phyloP scores from a whole-genome alignment of 2,329 filamentous ascomycete genomes.

The Parascedosporium putredinis region DNA sequence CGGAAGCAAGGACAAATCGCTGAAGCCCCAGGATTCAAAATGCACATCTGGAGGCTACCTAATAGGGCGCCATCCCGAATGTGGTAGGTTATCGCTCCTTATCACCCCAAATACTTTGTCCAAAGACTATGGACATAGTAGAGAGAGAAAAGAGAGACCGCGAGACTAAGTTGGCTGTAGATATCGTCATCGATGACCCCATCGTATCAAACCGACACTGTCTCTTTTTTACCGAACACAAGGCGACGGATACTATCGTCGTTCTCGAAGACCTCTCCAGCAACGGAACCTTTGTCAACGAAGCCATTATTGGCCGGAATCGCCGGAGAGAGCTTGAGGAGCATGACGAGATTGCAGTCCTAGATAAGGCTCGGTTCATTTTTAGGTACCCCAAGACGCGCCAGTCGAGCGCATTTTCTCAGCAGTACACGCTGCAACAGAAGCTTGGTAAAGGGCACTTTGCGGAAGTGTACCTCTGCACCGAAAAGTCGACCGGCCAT shows the following conservation, averaged over 20 bases:
- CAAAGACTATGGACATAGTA: too few species aligned
- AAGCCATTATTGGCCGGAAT: conserved; percentile 82
- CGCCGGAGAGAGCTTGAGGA: conserved; percentile 81
- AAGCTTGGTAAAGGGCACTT: conserved; percentile 93
- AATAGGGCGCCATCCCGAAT: conserved; percentile 87
- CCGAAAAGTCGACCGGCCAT: conserved; percentile 73
- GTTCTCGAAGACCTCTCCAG: conserved; percentile 88
- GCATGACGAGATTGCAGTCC: conserved; percentile 79
- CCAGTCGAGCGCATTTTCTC: conserved; percentile 65
- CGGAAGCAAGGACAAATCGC: not conserved
- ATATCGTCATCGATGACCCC: conserved; percentile 64
- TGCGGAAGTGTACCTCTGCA: conserved; percentile 82
- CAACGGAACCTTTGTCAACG: conserved; percentile 95
- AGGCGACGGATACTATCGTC: conserved; percentile 50
- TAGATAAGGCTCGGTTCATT: conserved; percentile 76
- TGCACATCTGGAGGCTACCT: conserved; percentile 72
- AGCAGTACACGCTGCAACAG: conserved; percentile 76
- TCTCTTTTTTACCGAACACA: conserved; percentile 53
- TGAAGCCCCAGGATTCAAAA: conserved; percentile 14
- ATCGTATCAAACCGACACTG: conserved; percentile 84
- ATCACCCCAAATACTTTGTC: too few species aligned
- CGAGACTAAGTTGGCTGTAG: conserved; percentile 18
- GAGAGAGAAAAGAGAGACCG: not conserved
- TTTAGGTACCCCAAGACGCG: conserved; percentile 79
- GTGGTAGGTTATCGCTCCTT: conserved; percentile 49